phyloP scores from a whole-genome alignment of 228 moss, liverwort and hornwort genomes.

The Sphagnum fallax region DNA sequence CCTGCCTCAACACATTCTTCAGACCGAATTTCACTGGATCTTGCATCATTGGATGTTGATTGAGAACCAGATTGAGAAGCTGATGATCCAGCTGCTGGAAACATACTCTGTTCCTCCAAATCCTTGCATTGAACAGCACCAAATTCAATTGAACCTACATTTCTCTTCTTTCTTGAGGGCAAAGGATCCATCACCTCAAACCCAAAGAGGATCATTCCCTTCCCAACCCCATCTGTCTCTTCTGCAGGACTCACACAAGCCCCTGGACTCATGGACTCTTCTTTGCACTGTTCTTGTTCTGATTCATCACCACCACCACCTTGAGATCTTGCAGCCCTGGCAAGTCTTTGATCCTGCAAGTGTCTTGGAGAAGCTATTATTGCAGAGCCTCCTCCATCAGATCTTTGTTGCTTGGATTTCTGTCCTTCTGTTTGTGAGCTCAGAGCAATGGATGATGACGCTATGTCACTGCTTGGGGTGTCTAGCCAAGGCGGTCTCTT shows the following conservation, averaged over 20 bases:
- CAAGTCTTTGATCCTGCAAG: slow-evolving; percentile 2
- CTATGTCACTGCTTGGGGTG: slow-evolving; percentile 6
- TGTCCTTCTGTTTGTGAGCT: slow-evolving; percentile 8
- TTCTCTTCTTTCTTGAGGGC: slow-evolving; percentile 9
- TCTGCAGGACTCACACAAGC: not conserved
- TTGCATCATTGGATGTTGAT: not conserved
- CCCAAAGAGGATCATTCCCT: slow-evolving; percentile 38
- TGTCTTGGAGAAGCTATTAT: slow-evolving; percentile 5
- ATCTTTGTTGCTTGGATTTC: slow-evolving; percentile 11
- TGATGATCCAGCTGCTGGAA: slow-evolving; percentile 12
- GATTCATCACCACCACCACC: not conserved
- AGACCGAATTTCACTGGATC: no score
- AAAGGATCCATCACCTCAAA: slow-evolving; percentile 31
- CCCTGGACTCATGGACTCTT: not conserved
- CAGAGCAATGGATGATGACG: slow-evolving; percentile 2
- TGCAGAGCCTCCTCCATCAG: slow-evolving; percentile 5
- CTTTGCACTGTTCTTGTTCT: not conserved
- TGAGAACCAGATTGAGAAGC: not conserved
- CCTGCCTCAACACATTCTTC: slow-evolving; percentile 5
- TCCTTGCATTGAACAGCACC: slow-evolving; percentile 1
- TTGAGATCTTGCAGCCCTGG: slow-evolving; percentile 10
- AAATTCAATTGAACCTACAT: slow-evolving; percentile 7
- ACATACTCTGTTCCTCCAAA: not conserved
- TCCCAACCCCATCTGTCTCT: slow-evolving; percentile 14
- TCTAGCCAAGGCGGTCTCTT: slow-evolving; percentile 9